Evolutionary conservation across 768 basidiomycete species (phyloP).

Genomic region (Boletus subparvulus): DNA sequence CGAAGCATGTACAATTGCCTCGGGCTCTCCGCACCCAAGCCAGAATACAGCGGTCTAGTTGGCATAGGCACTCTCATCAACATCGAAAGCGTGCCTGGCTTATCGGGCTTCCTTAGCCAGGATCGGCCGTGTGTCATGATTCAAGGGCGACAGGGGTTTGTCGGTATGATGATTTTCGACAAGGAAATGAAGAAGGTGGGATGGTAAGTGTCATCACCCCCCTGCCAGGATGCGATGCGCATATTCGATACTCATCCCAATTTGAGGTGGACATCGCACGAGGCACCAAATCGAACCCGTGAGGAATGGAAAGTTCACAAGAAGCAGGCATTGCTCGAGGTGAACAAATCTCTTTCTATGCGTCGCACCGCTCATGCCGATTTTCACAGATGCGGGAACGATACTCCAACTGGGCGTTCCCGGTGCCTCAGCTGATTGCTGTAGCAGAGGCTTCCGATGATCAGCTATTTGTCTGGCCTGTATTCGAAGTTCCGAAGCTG

Average conservation of each 20-base stretch:
- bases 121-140: constrained; percentile 31
- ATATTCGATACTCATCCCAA: background rate
- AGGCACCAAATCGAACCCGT: constrained; percentile 25
- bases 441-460: constrained; percentile 17
- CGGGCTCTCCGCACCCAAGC: constrained; percentile 17
- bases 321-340: constrained; percentile 21
- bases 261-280: constrained; percentile 31
- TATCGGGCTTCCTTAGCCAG: constrained; percentile 17
- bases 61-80: constrained; percentile 21
- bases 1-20: constrained; percentile 26
- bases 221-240: background rate
- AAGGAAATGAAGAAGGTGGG: constrained; percentile 23
- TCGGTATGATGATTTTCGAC: constrained; percentile 30
- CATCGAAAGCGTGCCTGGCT: constrained; percentile 20
- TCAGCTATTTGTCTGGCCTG: constrained; percentile 28
- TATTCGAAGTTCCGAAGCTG: constrained; percentile 26
- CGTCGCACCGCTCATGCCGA: background rate
- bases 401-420: constrained; percentile 29
- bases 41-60: constrained; percentile 31
- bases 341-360: background rate
- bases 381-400: constrained; percentile 23
- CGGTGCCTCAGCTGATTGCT: constrained; percentile 27
- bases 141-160: constrained; percentile 26
- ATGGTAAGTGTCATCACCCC: constrained; percentile 17
- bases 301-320: constrained; percentile 31